These are phyloP conservation scores for Bassia scoparia DNA, from an alignment of 148 eudicot species.

Conservation along the genomic window DNA sequence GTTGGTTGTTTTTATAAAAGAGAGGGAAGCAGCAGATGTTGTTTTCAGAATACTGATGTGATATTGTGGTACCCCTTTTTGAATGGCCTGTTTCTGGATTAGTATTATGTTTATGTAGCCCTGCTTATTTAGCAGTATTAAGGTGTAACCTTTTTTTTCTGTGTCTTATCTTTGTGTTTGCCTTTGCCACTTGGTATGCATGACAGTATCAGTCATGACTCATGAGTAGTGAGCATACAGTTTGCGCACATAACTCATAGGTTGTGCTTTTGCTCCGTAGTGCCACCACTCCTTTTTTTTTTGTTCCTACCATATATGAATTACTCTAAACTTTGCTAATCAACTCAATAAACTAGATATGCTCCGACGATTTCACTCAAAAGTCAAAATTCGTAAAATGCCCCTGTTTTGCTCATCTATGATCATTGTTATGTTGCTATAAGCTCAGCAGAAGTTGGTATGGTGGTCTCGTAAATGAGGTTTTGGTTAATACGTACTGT, in stretches of 20 bases:
- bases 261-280: background rate
- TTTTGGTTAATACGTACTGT: too few relatives aligned
- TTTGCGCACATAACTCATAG: background rate
- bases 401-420: too few relatives aligned
- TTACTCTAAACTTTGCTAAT: too few relatives aligned
- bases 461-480: too few relatives aligned
- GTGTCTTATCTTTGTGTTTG: constrained; percentile 19
- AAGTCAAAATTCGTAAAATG: too few relatives aligned
- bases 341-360: too few relatives aligned
- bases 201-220: background rate
- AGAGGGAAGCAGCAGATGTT: constrained; percentile 13
- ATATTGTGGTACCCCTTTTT: background rate
- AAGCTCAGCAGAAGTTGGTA: background rate
- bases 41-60: constrained; percentile 27
- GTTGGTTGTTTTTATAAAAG: background rate
- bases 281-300: too few relatives aligned
- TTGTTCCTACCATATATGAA: too few relatives aligned
- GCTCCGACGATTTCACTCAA: too few relatives aligned
- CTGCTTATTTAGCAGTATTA: constrained; percentile 4
- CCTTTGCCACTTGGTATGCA: constrained; percentile 11
- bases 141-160: constrained; percentile 10
- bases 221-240: constrained; percentile 14
- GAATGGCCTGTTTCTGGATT: background rate
- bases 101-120: too few relatives aligned
- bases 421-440: too few relatives aligned